Evolutionary conservation across 2,329 filamentous ascomycete genomes (phyloP).

Genomic region (Exophiala dermatitidis): DNA sequence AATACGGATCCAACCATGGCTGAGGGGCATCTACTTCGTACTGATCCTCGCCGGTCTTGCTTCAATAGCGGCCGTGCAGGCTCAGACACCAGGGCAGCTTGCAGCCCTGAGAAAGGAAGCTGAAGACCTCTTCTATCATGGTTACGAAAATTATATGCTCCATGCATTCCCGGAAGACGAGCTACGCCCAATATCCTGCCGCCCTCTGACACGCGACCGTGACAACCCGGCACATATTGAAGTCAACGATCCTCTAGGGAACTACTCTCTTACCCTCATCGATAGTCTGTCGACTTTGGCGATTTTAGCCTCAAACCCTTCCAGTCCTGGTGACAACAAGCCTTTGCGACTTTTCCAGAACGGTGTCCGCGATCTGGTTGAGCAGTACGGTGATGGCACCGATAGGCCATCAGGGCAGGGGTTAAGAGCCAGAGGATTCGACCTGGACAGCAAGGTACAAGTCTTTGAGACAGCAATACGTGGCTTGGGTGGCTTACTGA

Average conservation of each 20-base stretch:
- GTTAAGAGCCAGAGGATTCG: constrained; percentile 69
- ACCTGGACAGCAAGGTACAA: constrained; percentile 95
- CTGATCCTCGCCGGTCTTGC: constrained; percentile 12
- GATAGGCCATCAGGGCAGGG: constrained; percentile 62
- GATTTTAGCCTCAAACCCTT: constrained; percentile 70
- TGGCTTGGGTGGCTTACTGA: constrained; percentile 81
- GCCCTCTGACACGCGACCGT: constrained; percentile 74
- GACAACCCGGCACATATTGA: constrained; percentile 73
- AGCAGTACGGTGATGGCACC: constrained; percentile 80
- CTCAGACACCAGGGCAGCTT: constrained; percentile 19
- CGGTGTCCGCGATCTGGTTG: constrained; percentile 66
- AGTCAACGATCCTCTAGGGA: constrained; percentile 90
- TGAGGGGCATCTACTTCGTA: constrained; percentile 9
- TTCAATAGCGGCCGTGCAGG: constrained; percentile 11
- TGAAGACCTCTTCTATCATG: constrained; percentile 85
- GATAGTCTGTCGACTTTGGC: constrained; percentile 92
- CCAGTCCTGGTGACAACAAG: constrained; percentile 49
- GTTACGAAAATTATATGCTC: constrained; percentile 88
- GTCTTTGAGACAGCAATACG: constrained; percentile 97
- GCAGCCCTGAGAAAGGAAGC: constrained; percentile 37
- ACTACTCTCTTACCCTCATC: constrained; percentile 92
- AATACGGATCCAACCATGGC: constrained; percentile 9
- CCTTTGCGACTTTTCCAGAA: constrained; percentile 70
- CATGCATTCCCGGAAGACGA: constrained; percentile 95
- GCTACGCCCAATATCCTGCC: constrained; percentile 78